Conservation (phyloP, 176 grass and related monocot species). For the Carex scoparia region DNA sequence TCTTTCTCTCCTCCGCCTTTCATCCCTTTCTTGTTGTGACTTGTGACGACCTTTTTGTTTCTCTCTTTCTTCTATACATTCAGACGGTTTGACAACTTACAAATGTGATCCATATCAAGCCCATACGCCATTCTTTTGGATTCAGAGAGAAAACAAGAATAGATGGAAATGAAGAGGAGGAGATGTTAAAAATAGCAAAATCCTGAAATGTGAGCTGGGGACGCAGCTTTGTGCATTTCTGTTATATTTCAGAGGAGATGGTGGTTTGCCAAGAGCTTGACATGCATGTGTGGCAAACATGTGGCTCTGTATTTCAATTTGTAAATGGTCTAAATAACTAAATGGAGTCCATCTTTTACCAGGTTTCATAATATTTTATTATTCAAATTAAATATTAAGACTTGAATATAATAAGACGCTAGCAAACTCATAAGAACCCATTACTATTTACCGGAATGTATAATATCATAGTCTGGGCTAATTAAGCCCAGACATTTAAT, state of each 20-base stretch:
- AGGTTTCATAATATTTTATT: neutral
- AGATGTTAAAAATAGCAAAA: slow-evolving; percentile 24
- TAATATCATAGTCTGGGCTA: too few relatives aligned
- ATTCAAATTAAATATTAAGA: neutral
- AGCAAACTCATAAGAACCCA: too few relatives aligned
- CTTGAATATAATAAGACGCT: too few relatives aligned
- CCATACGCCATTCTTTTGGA: neutral
- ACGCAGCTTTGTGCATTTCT: neutral
- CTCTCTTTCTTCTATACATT: neutral
- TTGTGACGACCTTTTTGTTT: neutral
- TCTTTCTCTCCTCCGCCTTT: slow-evolving; percentile 16
- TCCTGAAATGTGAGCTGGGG: neutral
- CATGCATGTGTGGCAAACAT: neutral
- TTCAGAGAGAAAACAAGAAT: neutral
- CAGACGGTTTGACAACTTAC: neutral
- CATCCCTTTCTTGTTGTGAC: neutral
- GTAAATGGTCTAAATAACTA: neutral
- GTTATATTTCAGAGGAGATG: neutral
- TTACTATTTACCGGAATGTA: too few relatives aligned
- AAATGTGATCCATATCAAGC: neutral
- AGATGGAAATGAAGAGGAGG: neutral
- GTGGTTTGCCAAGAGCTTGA: neutral
- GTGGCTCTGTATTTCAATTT: neutral
- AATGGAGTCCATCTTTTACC: neutral
- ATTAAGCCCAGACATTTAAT: too few relatives aligned